phyloP scores from a whole-genome alignment of 345 rosid genomes.

The Pistacia atlantica region DNA sequence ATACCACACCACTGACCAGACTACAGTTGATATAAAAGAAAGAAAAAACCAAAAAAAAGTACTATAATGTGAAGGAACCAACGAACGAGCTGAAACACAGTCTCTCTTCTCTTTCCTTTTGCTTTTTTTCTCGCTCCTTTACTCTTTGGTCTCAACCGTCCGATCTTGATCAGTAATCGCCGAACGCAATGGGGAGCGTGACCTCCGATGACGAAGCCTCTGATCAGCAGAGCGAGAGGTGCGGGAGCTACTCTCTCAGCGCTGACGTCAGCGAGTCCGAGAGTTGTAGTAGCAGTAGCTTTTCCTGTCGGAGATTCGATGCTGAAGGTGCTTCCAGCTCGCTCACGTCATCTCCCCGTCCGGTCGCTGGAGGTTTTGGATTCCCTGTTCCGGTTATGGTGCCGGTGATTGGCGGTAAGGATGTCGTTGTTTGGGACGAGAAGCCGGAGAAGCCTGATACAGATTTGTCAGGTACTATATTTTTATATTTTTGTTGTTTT shows the following conservation, averaged over 20 bases:
- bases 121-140: background rate
- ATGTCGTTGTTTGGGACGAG: constrained; percentile 60
- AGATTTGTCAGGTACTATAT: constrained; percentile 66
- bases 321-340: constrained; percentile 72
- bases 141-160: background rate
- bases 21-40: background rate
- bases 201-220: constrained; percentile 77
- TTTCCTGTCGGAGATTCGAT: constrained; percentile 67
- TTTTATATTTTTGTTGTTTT: background rate
- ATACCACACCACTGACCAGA: background rate
- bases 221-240: constrained; percentile 68
- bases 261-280: constrained; percentile 97
- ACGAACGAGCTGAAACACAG: background rate
- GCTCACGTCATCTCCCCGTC: constrained; percentile 65
- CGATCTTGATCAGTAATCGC: constrained; percentile 13
- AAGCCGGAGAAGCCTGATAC: constrained; percentile 57
- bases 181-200: constrained; percentile 55
- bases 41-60: background rate
- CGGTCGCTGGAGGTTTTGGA: constrained; percentile 35
- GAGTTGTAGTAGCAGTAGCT: constrained; percentile 70
- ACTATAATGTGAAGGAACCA: background rate
- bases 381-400: constrained; percentile 60
- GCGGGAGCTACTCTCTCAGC: constrained; percentile 92
- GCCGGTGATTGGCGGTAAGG: constrained; percentile 68
- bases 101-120: background rate